Evolutionary conservation across 176 grass and related monocot genomes (phyloP).

Genomic region (Oryza officinalis): DNA sequence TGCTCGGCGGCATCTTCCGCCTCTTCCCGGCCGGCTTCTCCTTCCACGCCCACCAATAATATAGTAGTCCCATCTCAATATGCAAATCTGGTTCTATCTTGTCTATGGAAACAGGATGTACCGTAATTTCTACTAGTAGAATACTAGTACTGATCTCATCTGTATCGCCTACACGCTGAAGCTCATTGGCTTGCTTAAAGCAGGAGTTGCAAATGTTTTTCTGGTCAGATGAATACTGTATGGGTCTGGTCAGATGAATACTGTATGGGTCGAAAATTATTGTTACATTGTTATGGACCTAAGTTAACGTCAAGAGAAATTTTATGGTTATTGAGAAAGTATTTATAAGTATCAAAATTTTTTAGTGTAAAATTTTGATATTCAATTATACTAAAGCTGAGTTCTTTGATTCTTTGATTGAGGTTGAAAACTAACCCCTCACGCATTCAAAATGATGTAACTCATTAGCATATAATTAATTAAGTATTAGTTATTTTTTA

Average conservation of each 20-base stretch:
- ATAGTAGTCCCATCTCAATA: neutral
- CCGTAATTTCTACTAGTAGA: neutral
- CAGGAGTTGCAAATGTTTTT: neutral
- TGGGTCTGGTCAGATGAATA: neutral
- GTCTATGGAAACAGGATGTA: neutral
- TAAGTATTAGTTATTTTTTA: too few relatives aligned
- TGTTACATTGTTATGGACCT: neutral
- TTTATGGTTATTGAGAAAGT: too few relatives aligned
- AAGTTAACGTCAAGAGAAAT: neutral
- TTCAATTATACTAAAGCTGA: too few relatives aligned
- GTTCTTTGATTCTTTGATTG: too few relatives aligned
- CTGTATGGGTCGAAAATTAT: neutral
- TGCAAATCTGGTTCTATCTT: neutral
- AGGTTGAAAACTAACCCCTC: too few relatives aligned
- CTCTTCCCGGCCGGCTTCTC: slow-evolving; percentile 52
- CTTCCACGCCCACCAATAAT: slow-evolving; percentile 24
- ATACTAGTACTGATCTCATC: too few relatives aligned
- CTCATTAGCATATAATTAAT: too few relatives aligned
- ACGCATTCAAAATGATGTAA: too few relatives aligned
- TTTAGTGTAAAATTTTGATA: too few relatives aligned
- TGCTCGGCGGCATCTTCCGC: slow-evolving; percentile 46
- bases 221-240: neutral
- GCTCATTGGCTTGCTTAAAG: neutral
- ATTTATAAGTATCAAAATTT: too few relatives aligned
- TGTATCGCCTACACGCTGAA: neutral